A percentile compares a stretch with the other conserved stretches of the same genome.
phyloP scores from a whole-genome alignment of 148 eudicot genomes.

The Rhododendron griersonianum region DNA sequence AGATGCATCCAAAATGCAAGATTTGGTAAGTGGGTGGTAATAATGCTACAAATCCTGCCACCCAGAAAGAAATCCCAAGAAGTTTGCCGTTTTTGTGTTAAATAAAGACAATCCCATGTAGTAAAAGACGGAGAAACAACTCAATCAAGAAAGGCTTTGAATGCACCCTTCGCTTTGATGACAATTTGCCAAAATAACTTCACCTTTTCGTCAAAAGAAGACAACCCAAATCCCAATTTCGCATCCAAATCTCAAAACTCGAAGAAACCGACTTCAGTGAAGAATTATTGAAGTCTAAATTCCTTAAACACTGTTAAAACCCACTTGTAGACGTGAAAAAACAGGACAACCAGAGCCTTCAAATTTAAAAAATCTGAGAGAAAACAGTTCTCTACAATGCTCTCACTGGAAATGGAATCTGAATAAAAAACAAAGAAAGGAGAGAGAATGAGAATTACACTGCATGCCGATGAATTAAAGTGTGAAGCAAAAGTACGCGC shows the following conservation, averaged over 20 bases:
- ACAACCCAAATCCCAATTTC: conserved; percentile 26
- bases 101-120: conserved; percentile 14
- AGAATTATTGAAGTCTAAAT: background rate
- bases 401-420: background rate
- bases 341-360: background rate
- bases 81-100: conserved; percentile 24
- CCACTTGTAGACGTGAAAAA: conserved; percentile 8
- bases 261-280: background rate
- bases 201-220: conserved; percentile 2
- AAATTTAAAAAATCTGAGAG: conserved; percentile 2
- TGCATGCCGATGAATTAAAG: background rate
- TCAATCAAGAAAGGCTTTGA: conserved; percentile 14
- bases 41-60: conserved; percentile 21
- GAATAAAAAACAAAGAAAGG: background rate
- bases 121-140: background rate
- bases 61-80: background rate
- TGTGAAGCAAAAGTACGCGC: background rate
- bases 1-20: conserved; percentile 22
- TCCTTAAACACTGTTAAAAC: background rate
- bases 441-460: background rate
- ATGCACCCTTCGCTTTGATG: background rate
- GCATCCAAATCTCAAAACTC: conserved; percentile 24
- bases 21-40: conserved; percentile 27
- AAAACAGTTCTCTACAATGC: background rate
- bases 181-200: background rate